Evolutionary conservation across 768 basidiomycete genomes (phyloP), one percentile per base, ranked within the genome.

Genomic region (Mycena indigotica): DNA sequence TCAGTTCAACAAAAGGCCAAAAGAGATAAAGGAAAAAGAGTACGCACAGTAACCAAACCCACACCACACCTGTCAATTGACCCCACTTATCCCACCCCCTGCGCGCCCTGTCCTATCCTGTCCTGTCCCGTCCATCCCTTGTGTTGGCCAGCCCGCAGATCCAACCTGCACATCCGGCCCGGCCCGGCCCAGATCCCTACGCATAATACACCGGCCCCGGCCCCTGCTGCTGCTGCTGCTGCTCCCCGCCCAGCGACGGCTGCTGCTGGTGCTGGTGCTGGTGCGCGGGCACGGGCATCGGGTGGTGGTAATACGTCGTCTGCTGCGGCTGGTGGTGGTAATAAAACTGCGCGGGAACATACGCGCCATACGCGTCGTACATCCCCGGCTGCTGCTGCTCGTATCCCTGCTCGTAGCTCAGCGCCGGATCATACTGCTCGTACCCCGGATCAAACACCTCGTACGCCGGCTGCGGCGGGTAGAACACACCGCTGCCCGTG

Each of bases 161-260:
- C n/a, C n/a, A n/a, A n/a, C n/a, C n/a, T n/a, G n/a, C n/a, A n/a
- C n/a, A n/a, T n/a, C n/a, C n/a, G n/a, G n/a, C n/a, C n/a, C n/a
- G n/a, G n/a, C 8, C 32, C 32, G 32, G 17, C 32, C 8, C 8
- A 17, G 8, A 35, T 35, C 29, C 59, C 45, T 51, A 67, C 79
- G 78, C 87, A 73, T 88, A 89, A 73, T 88, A 88, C 64, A 80
- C 80, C 62, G 79, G 73, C 61, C 80, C 79, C 69, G 82, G 76
- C 45, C 75, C 75, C 48, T 74, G 61, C 55, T 76, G 80, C 65
- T 84, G 82, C 67, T 78, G 69, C 54, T 80, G 75, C 72, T 88
- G 88, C 80, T 44, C 21, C 13, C 12, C 41, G 5, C 41, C 41
- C 13, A 10, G 24, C 24, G 28, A 10, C 23, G 46, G 28, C 12